A percentile compares a stretch with the other conserved stretches of the same genome.
These are phyloP conservation scores for Oryza meyeriana DNA, from an alignment of 176 grass and related monocot genomes.

Conservation along the genomic window DNA sequence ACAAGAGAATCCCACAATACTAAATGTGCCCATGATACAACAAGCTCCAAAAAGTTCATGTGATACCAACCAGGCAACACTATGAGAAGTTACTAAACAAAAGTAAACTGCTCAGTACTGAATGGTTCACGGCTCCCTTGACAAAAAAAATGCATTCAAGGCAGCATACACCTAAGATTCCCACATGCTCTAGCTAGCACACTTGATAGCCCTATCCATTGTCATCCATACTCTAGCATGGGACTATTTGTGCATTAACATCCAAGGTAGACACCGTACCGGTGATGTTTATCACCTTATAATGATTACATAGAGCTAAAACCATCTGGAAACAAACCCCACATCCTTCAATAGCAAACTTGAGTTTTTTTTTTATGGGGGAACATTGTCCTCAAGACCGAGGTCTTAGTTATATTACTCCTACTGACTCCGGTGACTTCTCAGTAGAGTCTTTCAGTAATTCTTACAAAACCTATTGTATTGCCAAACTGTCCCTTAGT, in stretches of 20 bases:
- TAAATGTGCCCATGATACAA: not conserved
- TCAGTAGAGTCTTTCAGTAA: not conserved
- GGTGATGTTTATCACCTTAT: not conserved
- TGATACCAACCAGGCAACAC: not conserved
- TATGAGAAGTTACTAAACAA: not conserved
- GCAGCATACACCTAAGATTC: not conserved
- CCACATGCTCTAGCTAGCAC: slow-evolving; percentile 8
- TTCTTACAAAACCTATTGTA: not conserved
- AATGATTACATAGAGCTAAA: not conserved
- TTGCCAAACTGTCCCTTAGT: not conserved
- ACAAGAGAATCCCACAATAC: not conserved
- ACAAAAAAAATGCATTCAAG: not conserved
- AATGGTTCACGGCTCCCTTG: not conserved
- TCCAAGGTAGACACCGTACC: not conserved
- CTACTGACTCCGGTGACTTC: not conserved
- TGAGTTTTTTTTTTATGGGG: not conserved
- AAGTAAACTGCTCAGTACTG: not conserved
- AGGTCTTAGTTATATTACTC: not conserved
- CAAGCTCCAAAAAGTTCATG: not conserved
- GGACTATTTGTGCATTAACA: not conserved
- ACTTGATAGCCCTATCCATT: not conserved
- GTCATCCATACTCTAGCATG: not conserved
- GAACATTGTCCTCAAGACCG: not conserved
- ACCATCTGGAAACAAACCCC: not conserved
- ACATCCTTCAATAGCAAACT: not conserved